These are phyloP conservation scores for Thalassiosira mediterranea DNA, from an alignment of 352 stramenopile genomes.

Conservation along the genomic window DNA sequence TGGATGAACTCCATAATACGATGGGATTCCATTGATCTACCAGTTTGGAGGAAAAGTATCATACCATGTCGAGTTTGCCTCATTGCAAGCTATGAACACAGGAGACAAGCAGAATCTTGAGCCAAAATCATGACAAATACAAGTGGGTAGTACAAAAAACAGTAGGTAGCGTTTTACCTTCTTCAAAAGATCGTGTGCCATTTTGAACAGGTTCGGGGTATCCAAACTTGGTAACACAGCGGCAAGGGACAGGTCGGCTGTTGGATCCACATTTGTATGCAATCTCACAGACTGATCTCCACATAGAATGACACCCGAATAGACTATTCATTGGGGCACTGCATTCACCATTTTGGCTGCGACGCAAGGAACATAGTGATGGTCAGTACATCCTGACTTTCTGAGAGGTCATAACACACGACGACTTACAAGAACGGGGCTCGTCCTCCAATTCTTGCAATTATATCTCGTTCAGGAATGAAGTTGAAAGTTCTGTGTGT, in stretches of 20 bases:
- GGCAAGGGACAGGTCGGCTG: slow-evolving; percentile 37
- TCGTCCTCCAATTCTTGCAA: slow-evolving; percentile 47
- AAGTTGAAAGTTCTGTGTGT: slow-evolving; percentile 64
- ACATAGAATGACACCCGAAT: slow-evolving; percentile 61
- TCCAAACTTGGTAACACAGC: slow-evolving; percentile 39
- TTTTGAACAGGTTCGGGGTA: slow-evolving; percentile 43
- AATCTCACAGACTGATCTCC: slow-evolving; percentile 59
- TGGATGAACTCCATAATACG: not conserved
- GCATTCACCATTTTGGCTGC: slow-evolving; percentile 46
- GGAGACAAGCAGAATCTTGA: no score
- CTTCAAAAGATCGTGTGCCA: slow-evolving; percentile 37
- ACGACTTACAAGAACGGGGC: slow-evolving; percentile 10
- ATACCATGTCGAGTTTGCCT: slow-evolving; percentile 35
- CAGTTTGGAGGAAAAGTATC: slow-evolving; percentile 10
- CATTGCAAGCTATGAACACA: slow-evolving; percentile 44
- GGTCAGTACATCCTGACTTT: not conserved
- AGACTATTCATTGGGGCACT: slow-evolving; percentile 49
- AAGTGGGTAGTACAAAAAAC: no score
- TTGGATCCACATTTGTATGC: slow-evolving; percentile 46
- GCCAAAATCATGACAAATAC: no score
- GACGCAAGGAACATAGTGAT: not conserved
- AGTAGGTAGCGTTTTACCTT: no score
- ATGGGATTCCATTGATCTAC: not conserved
- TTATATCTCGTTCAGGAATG: slow-evolving; percentile 55
- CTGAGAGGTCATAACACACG: not conserved